Evolutionary conservation across 1,284 basidiomycete species (phyloP).

Genomic region (Cutaneotrichosporon sp.): DNA sequence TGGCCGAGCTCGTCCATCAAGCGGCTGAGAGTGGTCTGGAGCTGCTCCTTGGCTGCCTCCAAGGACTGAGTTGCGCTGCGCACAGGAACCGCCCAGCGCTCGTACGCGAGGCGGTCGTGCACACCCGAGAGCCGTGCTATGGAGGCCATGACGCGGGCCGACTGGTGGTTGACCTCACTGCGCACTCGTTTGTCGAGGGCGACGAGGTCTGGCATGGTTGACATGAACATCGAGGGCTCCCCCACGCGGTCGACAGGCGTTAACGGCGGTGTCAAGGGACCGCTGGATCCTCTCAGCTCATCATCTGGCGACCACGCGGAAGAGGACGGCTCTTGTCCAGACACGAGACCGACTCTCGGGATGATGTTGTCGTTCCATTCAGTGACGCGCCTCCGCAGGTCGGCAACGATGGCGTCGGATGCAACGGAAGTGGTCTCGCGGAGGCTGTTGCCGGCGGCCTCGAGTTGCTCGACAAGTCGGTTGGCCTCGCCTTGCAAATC

Average conservation of each 20-base stretch:
- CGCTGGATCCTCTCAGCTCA: constrained; percentile 1
- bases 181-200: constrained; percentile 68
- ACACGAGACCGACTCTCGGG: constrained; percentile 17
- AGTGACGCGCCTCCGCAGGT: constrained; percentile 5
- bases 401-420: not conserved
- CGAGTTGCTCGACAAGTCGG: constrained; percentile 22
- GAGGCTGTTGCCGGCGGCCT: constrained; percentile 20
- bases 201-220: constrained; percentile 57
- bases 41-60: not conserved
- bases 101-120: constrained; percentile 13
- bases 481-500: constrained; percentile 24
- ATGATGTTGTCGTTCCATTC: constrained; percentile 20
- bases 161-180: constrained; percentile 65
- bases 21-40: constrained; percentile 1
- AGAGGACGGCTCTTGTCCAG: not conserved
- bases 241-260: constrained; percentile 15
- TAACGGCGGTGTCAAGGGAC: constrained; percentile 23
- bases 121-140: constrained; percentile 49
- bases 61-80: constrained; percentile 7
- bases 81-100: constrained; percentile 19
- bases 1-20: constrained; percentile 2
- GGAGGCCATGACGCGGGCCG: constrained; percentile 63
- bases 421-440: not conserved
- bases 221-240: not conserved
- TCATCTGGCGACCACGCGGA: not conserved